Base-by-base conservation (phyloP, 176 grass and related monocot species). In the Lolium rigidum region DNA sequence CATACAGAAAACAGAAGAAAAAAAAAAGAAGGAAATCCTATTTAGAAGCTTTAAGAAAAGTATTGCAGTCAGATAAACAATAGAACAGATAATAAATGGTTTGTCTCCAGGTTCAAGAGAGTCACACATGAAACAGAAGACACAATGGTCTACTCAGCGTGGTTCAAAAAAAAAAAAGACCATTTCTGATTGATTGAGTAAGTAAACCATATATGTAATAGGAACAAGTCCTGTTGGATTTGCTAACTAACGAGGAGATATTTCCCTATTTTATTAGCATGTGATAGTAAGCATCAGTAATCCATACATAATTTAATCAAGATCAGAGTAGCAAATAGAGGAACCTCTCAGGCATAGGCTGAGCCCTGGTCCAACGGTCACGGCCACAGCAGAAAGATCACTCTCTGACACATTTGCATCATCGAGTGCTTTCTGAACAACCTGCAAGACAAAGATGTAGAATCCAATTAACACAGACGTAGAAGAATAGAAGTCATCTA, bases 341-440 rank as follows among this genome's bases (percentile, higher is more conserved):
- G 49, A 80, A 98, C 96, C 96, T 89, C 93, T 90, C 74, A 98
- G 91, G 63, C 96, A 98, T 69, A 98, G 91, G 92, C 96, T 77
- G 90, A 95, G 91, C 56, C 96, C 96, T 31, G 96, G 96, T 43
- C 96, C 96, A 88, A 98, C 81, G 22, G 96, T 98, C 24, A 98
- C 96, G 41, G 96, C 82, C 49, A 98, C 93, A 10, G 96, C 96
- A 82, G 88, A 95, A 84, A 98, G 90, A 74, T 98, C 88, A 54
- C 86, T 90, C 58, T 71, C 95, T 62, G 86, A 88, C 57, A 94
- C 61, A 65, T 95, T 94, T 56, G 96, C 93, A 35, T 91, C 82
- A 22, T 95, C 82, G 9, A 98, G 88, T 72, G 96, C 88, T 87
- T 85, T 89, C 81, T 94, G 91, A 70, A 98, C 93, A 87, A 98